These are phyloP conservation scores for Quercus suber DNA, from an alignment of 306 rosid genomes.

Conservation along the genomic window DNA sequence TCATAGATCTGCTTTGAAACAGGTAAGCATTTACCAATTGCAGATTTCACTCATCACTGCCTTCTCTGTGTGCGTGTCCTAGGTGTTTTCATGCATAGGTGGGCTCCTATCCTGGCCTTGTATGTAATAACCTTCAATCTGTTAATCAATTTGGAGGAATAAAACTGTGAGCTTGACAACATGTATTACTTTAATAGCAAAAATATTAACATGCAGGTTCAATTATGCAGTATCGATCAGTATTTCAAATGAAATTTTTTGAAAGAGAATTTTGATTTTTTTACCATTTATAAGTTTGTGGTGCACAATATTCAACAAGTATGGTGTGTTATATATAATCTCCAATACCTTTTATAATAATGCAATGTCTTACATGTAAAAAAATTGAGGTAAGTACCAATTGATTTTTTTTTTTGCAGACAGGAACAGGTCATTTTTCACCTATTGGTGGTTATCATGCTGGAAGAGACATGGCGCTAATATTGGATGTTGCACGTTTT, in stretches of 20 bases:
- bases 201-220: background rate
- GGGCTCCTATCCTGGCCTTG: too few species aligned
- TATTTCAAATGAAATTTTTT: background rate
- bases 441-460: slow-evolving; percentile 94
- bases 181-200: slow-evolving; percentile 6
- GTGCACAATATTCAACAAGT: background rate
- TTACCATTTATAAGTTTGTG: background rate
- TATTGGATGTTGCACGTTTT: slow-evolving; percentile 94
- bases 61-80: background rate
- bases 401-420: slow-evolving; percentile 43
- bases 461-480: slow-evolving; percentile 81
- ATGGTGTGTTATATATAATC: background rate
- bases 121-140: too few species aligned
- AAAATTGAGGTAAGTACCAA: slow-evolving; percentile 7
- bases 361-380: slow-evolving; percentile 2
- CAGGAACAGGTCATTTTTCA: slow-evolving; percentile 95
- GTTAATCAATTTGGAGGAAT: too few species aligned
- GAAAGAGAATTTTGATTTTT: background rate
- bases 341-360: background rate
- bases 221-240: background rate
- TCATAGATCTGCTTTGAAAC: slow-evolving; percentile 70
- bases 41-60: background rate
- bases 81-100: background rate
- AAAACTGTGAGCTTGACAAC: too few species aligned
- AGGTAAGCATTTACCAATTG: slow-evolving; percentile 39